Evolutionary conservation across 2,329 filamentous ascomycete genomes (phyloP).

Genomic region (Elsinoe batatas): DNA sequence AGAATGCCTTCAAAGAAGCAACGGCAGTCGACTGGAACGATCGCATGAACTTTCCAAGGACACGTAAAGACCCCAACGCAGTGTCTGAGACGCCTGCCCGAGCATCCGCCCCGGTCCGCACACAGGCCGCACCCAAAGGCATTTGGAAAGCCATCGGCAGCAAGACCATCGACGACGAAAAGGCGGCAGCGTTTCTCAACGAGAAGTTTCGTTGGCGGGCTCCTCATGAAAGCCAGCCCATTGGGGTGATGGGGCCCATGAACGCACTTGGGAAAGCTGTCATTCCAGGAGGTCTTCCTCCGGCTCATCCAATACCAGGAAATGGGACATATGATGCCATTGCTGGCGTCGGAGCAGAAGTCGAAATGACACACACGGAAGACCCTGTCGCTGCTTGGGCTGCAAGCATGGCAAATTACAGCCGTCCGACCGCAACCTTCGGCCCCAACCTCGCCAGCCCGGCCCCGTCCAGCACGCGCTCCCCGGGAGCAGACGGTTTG

Average conservation of each 20-base stretch:
- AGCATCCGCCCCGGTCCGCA: not conserved
- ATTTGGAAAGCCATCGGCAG: not conserved
- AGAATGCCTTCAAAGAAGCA: slow-evolving; percentile 30
- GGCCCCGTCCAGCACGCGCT: too few species aligned
- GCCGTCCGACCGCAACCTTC: too few species aligned
- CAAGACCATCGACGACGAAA: not conserved
- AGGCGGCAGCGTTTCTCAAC: not conserved
- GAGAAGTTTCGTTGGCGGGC: not conserved
- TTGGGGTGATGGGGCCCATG: not conserved
- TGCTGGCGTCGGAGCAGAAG: too few species aligned
- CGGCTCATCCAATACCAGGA: not conserved
- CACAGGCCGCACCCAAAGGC: not conserved
- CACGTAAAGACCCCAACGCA: not conserved
- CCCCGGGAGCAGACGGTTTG: too few species aligned
- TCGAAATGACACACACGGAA: too few species aligned
- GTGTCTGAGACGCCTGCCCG: too few species aligned
- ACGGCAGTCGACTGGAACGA: slow-evolving; percentile 34
- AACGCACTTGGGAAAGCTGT: not conserved
- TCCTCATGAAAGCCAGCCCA: not conserved
- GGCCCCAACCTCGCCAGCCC: too few species aligned
- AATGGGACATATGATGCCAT: too few species aligned
- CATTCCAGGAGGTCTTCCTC: not conserved
- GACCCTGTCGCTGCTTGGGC: too few species aligned
- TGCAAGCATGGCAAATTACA: too few species aligned
- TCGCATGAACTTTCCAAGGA: slow-evolving; percentile 21